These are phyloP conservation scores for Fusarium cicatricum DNA, from an alignment of 2,329 filamentous ascomycete genomes.

Conservation along the genomic window DNA sequence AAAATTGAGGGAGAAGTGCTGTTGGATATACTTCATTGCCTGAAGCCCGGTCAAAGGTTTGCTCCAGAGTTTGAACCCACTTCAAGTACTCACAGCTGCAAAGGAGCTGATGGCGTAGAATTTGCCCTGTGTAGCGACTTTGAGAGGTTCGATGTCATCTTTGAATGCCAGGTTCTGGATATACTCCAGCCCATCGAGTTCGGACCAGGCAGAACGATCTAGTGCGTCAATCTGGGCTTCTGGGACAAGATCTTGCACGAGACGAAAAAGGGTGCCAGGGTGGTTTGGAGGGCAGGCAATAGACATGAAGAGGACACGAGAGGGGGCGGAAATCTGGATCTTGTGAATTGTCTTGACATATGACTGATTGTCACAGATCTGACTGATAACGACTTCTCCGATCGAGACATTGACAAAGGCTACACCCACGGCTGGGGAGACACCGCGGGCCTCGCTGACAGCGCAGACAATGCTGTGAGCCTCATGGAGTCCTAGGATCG, in stretches of 20 bases:
- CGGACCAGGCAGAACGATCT: slow-evolving; percentile 85
- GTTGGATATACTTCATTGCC: slow-evolving; percentile 83
- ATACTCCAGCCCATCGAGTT: slow-evolving; percentile 77
- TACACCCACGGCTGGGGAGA: slow-evolving; percentile 83
- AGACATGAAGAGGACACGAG: slow-evolving; percentile 79
- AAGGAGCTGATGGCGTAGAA: slow-evolving; percentile 88
- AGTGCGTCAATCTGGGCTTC: slow-evolving; percentile 55
- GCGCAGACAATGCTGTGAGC: slow-evolving; percentile 85
- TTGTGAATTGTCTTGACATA: slow-evolving; percentile 91
- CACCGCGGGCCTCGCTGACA: slow-evolving; percentile 84
- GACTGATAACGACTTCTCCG: slow-evolving; percentile 83
- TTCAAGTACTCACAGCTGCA: slow-evolving; percentile 71
- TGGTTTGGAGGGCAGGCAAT: slow-evolving; percentile 71
- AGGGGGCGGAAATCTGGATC: slow-evolving; percentile 80
- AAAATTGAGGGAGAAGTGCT: slow-evolving; percentile 73
- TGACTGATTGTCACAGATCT: slow-evolving; percentile 92
- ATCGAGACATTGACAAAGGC: slow-evolving; percentile 89
- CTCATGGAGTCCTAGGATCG: slow-evolving; percentile 56
- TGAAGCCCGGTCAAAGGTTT: slow-evolving; percentile 48
- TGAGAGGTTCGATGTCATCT: slow-evolving; percentile 82
- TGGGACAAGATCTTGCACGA: slow-evolving; percentile 69
- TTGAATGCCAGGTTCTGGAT: slow-evolving; percentile 81
- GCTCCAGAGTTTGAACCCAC: fast-evolving
- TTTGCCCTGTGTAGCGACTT: slow-evolving; percentile 80
- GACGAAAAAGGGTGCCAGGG: slow-evolving; percentile 76